These are phyloP conservation scores for Chalciporus chontae DNA, from an alignment of 768 basidiomycete genomes.

Conservation along the genomic window DNA sequence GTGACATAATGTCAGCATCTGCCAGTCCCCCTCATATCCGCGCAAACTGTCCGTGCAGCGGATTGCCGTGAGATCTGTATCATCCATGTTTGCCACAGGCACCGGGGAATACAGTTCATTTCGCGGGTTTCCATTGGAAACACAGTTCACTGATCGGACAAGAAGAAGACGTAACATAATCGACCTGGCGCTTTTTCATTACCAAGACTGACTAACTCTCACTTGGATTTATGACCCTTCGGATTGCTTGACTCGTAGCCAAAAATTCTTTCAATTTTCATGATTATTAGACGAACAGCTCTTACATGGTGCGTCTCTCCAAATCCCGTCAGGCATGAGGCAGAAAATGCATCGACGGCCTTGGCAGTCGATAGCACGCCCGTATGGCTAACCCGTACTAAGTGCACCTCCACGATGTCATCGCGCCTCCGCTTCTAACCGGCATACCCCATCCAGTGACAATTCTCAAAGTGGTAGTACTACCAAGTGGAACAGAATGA, in stretches of 20 bases:
- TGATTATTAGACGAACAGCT: too few relatives aligned
- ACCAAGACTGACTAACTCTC: background rate
- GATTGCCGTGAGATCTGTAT: constrained; percentile 19
- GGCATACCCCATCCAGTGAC: background rate
- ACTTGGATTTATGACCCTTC: background rate
- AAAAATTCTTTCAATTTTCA: too few relatives aligned
- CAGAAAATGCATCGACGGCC: too few relatives aligned
- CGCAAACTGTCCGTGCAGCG: constrained; percentile 24
- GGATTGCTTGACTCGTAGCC: too few relatives aligned
- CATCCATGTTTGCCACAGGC: constrained; percentile 27
- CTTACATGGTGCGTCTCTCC: too few relatives aligned
- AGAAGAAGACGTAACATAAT: constrained; percentile 4
- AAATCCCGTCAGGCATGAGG: too few relatives aligned
- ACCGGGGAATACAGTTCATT: constrained; percentile 22
- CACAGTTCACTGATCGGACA: constrained; percentile 14
- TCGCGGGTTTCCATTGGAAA: constrained; percentile 24
- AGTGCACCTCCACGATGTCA: too few relatives aligned
- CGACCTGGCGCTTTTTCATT: too few relatives aligned
- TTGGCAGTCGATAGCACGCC: background rate
- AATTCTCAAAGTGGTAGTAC: too few relatives aligned
- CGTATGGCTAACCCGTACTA: too few relatives aligned
- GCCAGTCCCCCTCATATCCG: constrained; percentile 26
- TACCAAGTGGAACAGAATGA: too few relatives aligned
- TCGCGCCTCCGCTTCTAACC: background rate
- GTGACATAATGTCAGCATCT: constrained; percentile 13